Evolutionary conservation across 768 basidiomycete genomes (phyloP).

Genomic region (Kwoniella botswanensis): DNA sequence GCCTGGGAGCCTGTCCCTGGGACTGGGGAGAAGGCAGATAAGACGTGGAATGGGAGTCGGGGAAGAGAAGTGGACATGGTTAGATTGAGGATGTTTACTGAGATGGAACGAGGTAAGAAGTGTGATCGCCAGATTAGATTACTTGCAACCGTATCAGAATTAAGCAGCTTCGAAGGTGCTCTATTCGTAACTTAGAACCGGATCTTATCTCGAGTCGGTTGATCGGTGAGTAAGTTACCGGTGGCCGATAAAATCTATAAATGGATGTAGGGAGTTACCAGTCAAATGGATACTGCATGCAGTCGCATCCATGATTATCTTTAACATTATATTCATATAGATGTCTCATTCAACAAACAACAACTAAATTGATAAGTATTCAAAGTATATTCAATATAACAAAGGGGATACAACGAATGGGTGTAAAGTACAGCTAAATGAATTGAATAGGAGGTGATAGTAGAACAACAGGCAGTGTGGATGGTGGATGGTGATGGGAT

Average conservation of each 20-base stretch:
- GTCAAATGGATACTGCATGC: too few relatives aligned
- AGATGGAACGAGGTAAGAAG: too few relatives aligned
- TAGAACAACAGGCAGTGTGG: neutral
- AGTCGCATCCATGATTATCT: too few relatives aligned
- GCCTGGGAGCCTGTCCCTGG: slow-evolving; percentile 6
- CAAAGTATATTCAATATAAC: neutral
- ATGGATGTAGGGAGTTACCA: too few relatives aligned
- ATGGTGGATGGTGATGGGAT: neutral
- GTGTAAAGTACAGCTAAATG: neutral
- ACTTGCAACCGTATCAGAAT: too few relatives aligned
- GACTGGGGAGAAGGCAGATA: neutral
- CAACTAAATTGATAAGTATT: neutral
- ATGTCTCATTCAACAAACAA: neutral
- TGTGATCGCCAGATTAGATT: too few relatives aligned
- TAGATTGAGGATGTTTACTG: neutral
- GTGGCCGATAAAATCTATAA: neutral
- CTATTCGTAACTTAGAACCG: too few relatives aligned
- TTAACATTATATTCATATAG: neutral
- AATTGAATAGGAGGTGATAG: neutral
- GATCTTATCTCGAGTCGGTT: too few relatives aligned
- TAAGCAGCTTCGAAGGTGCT: too few relatives aligned
- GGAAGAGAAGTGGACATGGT: neutral
- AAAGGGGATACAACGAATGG: neutral
- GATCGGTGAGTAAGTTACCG: neutral
- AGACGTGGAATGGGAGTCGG: slow-evolving; percentile 5